phyloP scores from a whole-genome alignment of 495 filamentous ascomycete species.

The Xylaria palmicola region DNA sequence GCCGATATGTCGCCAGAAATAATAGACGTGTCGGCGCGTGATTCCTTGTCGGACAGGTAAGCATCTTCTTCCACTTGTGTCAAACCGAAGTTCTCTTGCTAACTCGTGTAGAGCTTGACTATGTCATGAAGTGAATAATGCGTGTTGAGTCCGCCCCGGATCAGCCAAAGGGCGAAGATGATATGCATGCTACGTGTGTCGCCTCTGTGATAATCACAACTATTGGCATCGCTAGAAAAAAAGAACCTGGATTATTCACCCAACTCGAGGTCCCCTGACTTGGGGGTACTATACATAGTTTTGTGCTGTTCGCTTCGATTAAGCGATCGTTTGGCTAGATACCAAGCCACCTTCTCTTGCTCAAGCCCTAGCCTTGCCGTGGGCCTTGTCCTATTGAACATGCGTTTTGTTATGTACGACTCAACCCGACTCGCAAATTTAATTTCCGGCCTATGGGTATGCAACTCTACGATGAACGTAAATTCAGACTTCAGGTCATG shows the following conservation, averaged over 20 bases:
- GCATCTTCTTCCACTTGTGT: background rate
- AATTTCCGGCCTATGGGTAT: too few relatives aligned
- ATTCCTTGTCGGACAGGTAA: slow-evolving; percentile 25
- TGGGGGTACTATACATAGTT: background rate
- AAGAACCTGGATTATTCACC: too few relatives aligned
- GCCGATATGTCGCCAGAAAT: slow-evolving; percentile 38
- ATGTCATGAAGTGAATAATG: background rate
- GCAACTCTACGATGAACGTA: too few relatives aligned
- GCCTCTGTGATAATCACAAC: background rate
- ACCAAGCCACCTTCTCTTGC: background rate
- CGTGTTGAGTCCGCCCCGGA: background rate
- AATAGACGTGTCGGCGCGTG: slow-evolving; percentile 37
- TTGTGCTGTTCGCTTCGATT: background rate
- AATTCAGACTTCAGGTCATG: background rate
- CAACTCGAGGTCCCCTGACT: background rate
- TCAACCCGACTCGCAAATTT: too few relatives aligned
- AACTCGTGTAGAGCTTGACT: background rate
- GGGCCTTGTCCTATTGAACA: too few relatives aligned
- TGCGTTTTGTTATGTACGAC: background rate
- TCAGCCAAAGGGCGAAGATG: background rate
- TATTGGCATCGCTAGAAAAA: background rate
- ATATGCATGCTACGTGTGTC: background rate
- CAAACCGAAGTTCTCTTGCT: background rate
- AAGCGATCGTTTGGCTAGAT: background rate
- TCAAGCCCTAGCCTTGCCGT: background rate